phyloP scores from a whole-genome alignment of 1,284 basidiomycete genomes.

The Xerocomus cyaneibrunnescens region DNA sequence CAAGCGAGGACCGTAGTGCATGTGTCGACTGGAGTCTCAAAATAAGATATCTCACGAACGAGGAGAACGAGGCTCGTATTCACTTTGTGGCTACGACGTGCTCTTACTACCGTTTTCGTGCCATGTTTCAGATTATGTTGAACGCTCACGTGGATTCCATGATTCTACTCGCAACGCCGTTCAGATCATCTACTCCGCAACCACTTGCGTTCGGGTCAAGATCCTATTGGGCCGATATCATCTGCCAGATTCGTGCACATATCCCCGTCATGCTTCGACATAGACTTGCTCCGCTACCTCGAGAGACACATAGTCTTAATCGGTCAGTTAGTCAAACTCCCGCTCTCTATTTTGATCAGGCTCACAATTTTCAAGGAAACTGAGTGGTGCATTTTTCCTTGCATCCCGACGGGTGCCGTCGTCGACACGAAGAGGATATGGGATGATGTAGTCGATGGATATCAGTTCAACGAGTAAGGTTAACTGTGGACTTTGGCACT shows the following conservation, averaged over 20 bases:
- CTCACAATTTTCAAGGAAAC: constrained; percentile 54
- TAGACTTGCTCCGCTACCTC: constrained; percentile 88
- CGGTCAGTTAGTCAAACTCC: constrained; percentile 50
- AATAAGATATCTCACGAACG: constrained; percentile 89
- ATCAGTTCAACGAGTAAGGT: constrained; percentile 18
- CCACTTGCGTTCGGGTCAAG: constrained; percentile 73
- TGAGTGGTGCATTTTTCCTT: constrained; percentile 92
- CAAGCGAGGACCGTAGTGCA: constrained; percentile 63
- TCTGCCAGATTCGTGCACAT: constrained; percentile 69
- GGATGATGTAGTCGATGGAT: constrained; percentile 56
- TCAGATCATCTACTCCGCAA: constrained; percentile 59
- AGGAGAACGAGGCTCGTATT: constrained; percentile 70
- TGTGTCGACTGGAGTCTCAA: constrained; percentile 77
- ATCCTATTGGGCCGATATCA: constrained; percentile 67
- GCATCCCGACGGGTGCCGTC: constrained; percentile 74
- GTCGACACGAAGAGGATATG: constrained; percentile 74
- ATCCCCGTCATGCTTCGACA: constrained; percentile 93
- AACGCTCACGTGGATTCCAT: constrained; percentile 87
- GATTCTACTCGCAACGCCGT: constrained; percentile 80
- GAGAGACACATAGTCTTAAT: constrained; percentile 95
- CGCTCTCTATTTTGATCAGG: not conserved
- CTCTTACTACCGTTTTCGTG: not conserved
- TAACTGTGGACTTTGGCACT: not conserved
- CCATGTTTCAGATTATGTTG: constrained; percentile 68
- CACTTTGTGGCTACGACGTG: not conserved